These are phyloP conservation scores for Auricularia cornea DNA, from an alignment of 768 basidiomycete species.

Conservation along the genomic window DNA sequence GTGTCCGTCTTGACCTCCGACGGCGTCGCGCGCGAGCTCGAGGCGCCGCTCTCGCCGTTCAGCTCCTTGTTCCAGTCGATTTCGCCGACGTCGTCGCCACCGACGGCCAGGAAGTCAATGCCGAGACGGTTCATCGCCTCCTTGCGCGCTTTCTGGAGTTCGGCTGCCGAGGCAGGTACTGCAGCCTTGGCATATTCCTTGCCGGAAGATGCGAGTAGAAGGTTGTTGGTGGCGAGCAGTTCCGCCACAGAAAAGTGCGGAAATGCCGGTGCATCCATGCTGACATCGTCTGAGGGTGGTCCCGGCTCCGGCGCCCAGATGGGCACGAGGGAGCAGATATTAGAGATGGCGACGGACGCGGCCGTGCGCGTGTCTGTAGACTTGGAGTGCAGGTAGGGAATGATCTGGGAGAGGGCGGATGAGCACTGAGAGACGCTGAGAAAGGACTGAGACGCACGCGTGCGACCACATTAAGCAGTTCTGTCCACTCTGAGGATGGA, in stretches of 20 bases:
- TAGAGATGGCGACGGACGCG: slow-evolving; percentile 79
- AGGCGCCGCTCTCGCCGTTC: slow-evolving; percentile 40
- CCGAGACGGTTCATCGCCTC: slow-evolving; percentile 86
- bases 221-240: slow-evolving; percentile 63
- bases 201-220: slow-evolving; percentile 86
- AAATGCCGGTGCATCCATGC: slow-evolving; percentile 44
- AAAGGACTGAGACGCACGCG: slow-evolving; percentile 42
- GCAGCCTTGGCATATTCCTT: slow-evolving; percentile 79
- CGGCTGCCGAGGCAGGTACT: slow-evolving; percentile 62
- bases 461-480: slow-evolving; percentile 85
- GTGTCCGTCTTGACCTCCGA: not conserved
- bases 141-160: slow-evolving; percentile 80
- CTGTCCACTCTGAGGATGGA: slow-evolving; percentile 58
- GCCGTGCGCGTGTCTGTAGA: slow-evolving; percentile 89
- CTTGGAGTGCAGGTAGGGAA: slow-evolving; percentile 86
- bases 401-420: slow-evolving; percentile 44
- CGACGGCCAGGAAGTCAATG: slow-evolving; percentile 71
- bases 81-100: slow-evolving; percentile 39
- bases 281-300: slow-evolving; percentile 20
- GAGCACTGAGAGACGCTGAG: not conserved
- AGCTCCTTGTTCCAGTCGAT: slow-evolving; percentile 84
- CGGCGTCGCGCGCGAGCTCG: slow-evolving; percentile 9
- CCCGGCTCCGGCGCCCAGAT: slow-evolving; percentile 55
- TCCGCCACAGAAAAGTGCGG: slow-evolving; percentile 70
- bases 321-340: slow-evolving; percentile 79